These are phyloP conservation scores for Aspergillus ustus DNA, from an alignment of 2,329 filamentous ascomycete genomes.

Conservation along the genomic window DNA sequence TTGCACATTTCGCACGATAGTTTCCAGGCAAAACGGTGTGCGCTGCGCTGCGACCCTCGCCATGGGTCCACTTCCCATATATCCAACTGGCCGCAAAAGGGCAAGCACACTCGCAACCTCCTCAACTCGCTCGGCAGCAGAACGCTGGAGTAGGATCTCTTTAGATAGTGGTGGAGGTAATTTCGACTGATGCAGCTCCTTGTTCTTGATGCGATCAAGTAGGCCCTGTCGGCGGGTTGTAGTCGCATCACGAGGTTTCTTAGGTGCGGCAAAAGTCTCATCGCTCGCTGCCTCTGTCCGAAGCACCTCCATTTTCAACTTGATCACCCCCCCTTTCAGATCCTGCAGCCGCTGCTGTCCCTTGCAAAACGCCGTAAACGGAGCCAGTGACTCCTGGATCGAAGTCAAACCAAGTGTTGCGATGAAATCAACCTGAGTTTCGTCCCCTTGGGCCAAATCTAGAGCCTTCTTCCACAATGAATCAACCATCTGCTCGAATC, in stretches of 20 bases:
- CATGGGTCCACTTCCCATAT: slow-evolving; percentile 36
- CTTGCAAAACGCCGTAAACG: slow-evolving; percentile 41
- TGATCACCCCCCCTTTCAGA: slow-evolving; percentile 44
- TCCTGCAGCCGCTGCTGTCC: slow-evolving; percentile 48
- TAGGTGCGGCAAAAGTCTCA: slow-evolving; percentile 18
- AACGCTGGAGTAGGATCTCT: slow-evolving; percentile 63
- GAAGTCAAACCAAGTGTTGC: slow-evolving; percentile 37
- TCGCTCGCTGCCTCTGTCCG: slow-evolving; percentile 27
- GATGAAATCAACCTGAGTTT: slow-evolving; percentile 39
- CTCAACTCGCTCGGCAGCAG: slow-evolving; percentile 69
- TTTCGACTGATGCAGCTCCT: slow-evolving; percentile 61
- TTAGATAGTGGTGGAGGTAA: slow-evolving; percentile 52
- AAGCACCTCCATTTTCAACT: slow-evolving; percentile 40
- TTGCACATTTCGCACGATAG: slow-evolving; percentile 66
- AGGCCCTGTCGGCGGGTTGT: slow-evolving; percentile 61
- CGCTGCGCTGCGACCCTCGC: slow-evolving; percentile 48
- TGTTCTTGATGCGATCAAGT: slow-evolving; percentile 75
- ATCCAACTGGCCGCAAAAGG: slow-evolving; percentile 57
- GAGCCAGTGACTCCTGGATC: slow-evolving; percentile 44
- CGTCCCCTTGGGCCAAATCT: slow-evolving; percentile 35
- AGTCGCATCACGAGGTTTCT: slow-evolving; percentile 34
- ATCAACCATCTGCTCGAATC: slow-evolving; percentile 56
- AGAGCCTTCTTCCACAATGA: slow-evolving; percentile 51
- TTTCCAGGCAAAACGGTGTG: slow-evolving; percentile 69
- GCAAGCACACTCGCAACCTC: slow-evolving; percentile 70